Percentiles rank a stretch among this genome's conserved stretches.
phyloP scores from a whole-genome alignment of 2,329 filamentous ascomycete genomes.

The Coniochaeta sp. region DNA sequence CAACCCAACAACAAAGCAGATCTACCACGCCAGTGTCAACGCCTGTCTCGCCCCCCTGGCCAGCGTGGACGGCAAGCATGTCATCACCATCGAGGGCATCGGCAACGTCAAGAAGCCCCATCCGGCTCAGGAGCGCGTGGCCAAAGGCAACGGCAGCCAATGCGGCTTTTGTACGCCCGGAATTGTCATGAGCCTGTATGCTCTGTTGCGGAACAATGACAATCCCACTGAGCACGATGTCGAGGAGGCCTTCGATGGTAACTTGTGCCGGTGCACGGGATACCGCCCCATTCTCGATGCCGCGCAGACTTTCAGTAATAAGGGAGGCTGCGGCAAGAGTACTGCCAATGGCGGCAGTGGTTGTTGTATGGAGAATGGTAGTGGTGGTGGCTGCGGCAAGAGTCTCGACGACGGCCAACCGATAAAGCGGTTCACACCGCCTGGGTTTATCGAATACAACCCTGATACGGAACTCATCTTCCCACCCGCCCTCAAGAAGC shows the following conservation, averaged over 20 bases:
- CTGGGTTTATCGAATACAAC: constrained; percentile 89
- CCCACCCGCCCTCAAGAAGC: constrained; percentile 74
- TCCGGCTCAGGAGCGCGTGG: constrained; percentile 83
- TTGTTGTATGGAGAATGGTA: constrained; percentile 64
- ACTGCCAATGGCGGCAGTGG: constrained; percentile 43
- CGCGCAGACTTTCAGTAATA: constrained; percentile 74
- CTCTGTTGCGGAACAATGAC: constrained; percentile 77
- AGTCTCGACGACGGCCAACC: constrained; percentile 41
- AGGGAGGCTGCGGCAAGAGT: constrained; percentile 39
- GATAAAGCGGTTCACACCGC: constrained; percentile 68
- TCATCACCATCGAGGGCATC: constrained; percentile 95
- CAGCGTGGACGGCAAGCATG: constrained; percentile 94
- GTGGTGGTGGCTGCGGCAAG: constrained; percentile 47
- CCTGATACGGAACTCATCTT: constrained; percentile 94
- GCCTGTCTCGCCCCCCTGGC: constrained; percentile 89
- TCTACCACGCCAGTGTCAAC: constrained; percentile 96
- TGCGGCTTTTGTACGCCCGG: constrained; percentile 94
- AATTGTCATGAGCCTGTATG: constrained; percentile 97
- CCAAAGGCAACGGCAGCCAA: constrained; percentile 85
- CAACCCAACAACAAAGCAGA: constrained; percentile 84
- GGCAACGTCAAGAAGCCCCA: constrained; percentile 82
- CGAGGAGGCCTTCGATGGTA: constrained; percentile 96
- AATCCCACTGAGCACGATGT: constrained; percentile 73
- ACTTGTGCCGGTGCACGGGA: constrained; percentile 90
- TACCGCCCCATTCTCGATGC: constrained; percentile 92